These are phyloP conservation scores for Ceratocystis alfenasii DNA, from an alignment of 2,329 filamentous ascomycete species.

Conservation along the genomic window DNA sequence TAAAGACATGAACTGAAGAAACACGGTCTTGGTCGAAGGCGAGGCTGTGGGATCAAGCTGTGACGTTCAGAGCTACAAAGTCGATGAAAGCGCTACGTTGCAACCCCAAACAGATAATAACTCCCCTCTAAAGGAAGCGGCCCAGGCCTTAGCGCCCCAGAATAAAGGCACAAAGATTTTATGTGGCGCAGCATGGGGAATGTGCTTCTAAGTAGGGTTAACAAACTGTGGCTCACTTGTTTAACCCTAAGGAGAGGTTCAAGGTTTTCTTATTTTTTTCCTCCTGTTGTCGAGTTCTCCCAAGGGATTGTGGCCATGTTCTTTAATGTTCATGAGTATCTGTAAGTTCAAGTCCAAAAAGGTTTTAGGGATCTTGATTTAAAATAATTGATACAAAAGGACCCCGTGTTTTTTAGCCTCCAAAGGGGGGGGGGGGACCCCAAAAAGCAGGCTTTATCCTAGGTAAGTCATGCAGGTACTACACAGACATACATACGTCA, in stretches of 20 bases:
- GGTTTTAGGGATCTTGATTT: not conserved
- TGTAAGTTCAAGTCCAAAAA: not conserved
- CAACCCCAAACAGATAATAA: not conserved
- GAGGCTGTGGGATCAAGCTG: slow-evolving; percentile 3
- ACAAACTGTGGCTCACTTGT: not conserved
- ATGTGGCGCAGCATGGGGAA: not conserved
- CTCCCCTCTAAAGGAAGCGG: not conserved
- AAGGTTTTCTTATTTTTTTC: not conserved
- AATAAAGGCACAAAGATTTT: not conserved
- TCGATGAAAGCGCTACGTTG: not conserved
- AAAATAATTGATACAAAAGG: not conserved
- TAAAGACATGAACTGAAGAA: not conserved
- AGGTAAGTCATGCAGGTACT: not conserved
- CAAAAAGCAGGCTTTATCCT: not conserved
- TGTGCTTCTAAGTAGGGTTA: not conserved
- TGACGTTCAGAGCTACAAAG: not conserved
- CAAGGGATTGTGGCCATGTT: no score
- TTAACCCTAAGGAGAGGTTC: not conserved
- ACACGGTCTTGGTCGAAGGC: not conserved
- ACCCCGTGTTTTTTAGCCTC: not conserved
- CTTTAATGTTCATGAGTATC: no score
- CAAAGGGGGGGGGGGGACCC: not conserved
- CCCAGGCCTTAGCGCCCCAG: not conserved
- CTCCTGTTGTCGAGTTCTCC: no score
- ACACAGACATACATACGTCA: not conserved